Percentiles rank a stretch among this genome's conserved stretches.
Conservation (phyloP, 2,329 filamentous ascomycete species). For the Colletotrichum simmondsii region DNA sequence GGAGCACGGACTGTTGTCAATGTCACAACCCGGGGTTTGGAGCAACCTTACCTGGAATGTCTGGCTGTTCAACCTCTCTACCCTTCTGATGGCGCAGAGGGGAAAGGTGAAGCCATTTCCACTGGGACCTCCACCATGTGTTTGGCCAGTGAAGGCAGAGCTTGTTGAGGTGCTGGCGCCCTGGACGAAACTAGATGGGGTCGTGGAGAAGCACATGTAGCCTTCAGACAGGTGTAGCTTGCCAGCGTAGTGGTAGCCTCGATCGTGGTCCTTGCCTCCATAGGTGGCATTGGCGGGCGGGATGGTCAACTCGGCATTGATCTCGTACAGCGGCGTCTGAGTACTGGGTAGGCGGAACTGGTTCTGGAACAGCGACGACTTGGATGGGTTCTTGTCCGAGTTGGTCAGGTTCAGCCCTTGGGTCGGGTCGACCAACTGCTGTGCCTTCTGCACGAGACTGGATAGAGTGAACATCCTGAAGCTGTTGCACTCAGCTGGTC, state of each 20-base stretch:
- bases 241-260: slow-evolving; percentile 89
- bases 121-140: slow-evolving; percentile 89
- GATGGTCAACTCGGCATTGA: slow-evolving; percentile 94
- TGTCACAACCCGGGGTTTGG: neutral
- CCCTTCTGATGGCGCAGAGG: slow-evolving; percentile 88
- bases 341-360: slow-evolving; percentile 95
- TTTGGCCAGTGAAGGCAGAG: slow-evolving; percentile 89
- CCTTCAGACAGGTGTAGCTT: slow-evolving; percentile 94
- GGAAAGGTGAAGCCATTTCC: slow-evolving; percentile 97
- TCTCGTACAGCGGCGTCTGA: slow-evolving; percentile 94
- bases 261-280: slow-evolving; percentile 76
- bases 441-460: slow-evolving; percentile 93
- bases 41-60: slow-evolving; percentile 73
- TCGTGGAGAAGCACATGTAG: slow-evolving; percentile 96
- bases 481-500: slow-evolving; percentile 43
- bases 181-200: slow-evolving; percentile 85
- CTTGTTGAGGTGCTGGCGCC: slow-evolving; percentile 83
- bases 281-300: slow-evolving; percentile 76
- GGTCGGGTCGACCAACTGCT: slow-evolving; percentile 92
- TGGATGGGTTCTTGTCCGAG: slow-evolving; percentile 85
- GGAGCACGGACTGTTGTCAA: slow-evolving; percentile 18
- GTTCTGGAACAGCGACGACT: slow-evolving; percentile 91
- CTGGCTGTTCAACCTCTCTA: slow-evolving; percentile 92
- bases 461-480: slow-evolving; percentile 70
- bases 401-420: slow-evolving; percentile 78